phyloP scores from a whole-genome alignment of 192 early-diverging fungal genomes.

The Chytriomyces confervae region DNA sequence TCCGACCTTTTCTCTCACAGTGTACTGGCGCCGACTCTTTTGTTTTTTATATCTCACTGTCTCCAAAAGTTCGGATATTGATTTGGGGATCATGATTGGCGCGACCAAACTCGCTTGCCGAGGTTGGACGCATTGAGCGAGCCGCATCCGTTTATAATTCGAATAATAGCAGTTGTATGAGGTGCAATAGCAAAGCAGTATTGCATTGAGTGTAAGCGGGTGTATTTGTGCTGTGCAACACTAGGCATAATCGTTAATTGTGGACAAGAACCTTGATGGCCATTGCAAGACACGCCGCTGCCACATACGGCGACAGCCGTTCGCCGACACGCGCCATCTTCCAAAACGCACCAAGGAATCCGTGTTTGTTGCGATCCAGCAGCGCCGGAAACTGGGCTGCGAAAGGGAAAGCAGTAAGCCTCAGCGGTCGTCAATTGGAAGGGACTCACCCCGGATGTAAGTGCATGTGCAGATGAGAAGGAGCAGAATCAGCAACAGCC shows the following conservation, averaged over 20 bases:
- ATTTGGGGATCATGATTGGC: too few species aligned
- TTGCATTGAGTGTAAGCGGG: too few species aligned
- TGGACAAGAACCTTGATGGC: slow-evolving; percentile 50
- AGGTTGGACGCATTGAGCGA: too few species aligned
- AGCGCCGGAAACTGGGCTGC: slow-evolving; percentile 82
- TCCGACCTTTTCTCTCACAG: not conserved
- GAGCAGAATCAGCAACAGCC: slow-evolving; percentile 87
- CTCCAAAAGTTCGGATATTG: too few species aligned
- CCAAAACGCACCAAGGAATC: slow-evolving; percentile 92
- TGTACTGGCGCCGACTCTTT: not conserved
- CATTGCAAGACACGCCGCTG: slow-evolving; percentile 89
- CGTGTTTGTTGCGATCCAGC: slow-evolving; percentile 87
- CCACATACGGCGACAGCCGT: slow-evolving; percentile 93
- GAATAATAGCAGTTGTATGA: too few species aligned
- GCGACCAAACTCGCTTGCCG: too few species aligned
- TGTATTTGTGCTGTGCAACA: too few species aligned
- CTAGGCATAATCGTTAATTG: too few species aligned
- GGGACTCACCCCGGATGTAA: slow-evolving; percentile 65
- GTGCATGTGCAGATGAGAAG: slow-evolving; percentile 96
- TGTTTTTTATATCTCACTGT: too few species aligned
- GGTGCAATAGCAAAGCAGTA: too few species aligned
- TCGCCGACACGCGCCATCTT: slow-evolving; percentile 95
- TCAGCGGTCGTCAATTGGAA: not conserved
- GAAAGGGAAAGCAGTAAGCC: not conserved
- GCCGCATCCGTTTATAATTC: too few species aligned